A percentile compares a stretch with the other conserved stretches of the same genome.
phyloP scores from a whole-genome alignment of 1,139 yeast genomes.

The Scheffersomyces stambukii region DNA sequence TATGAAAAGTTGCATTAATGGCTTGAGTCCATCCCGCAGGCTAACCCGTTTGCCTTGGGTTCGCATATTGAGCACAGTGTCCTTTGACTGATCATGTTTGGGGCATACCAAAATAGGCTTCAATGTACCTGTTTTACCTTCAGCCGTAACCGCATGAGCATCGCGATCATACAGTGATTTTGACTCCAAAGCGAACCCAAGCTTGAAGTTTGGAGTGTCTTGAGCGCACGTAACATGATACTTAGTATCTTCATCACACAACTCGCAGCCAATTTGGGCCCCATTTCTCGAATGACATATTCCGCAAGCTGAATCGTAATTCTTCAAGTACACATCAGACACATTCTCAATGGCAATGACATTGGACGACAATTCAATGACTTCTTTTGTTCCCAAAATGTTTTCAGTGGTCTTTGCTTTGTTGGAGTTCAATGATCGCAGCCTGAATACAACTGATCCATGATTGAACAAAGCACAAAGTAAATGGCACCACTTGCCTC shows the following conservation, averaged over 20 bases:
- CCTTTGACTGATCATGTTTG: conserved; percentile 23
- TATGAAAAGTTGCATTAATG: conserved; percentile 39
- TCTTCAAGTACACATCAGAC: conserved; percentile 23
- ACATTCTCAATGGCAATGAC: conserved; percentile 26
- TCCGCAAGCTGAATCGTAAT: conserved; percentile 19
- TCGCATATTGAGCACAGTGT: conserved; percentile 16
- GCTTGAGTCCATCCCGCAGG: conserved; percentile 19
- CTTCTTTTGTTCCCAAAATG: conserved; percentile 2
- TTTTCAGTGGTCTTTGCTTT: conserved; percentile 1
- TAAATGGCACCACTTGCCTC: conserved; percentile 78
- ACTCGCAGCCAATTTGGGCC: conserved; percentile 25
- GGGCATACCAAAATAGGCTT: conserved; percentile 43
- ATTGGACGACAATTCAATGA: conserved; percentile 11
- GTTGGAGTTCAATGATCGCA: too few species aligned
- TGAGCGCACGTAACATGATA: conserved; percentile 72
- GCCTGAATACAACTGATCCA: conserved; percentile 12
- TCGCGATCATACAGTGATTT: conserved; percentile 15
- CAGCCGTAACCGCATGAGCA: conserved; percentile 20
- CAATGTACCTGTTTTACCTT: conserved; percentile 31
- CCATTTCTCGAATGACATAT: conserved; percentile 31
- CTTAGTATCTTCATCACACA: conserved; percentile 18
- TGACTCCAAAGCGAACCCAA: conserved; percentile 44
- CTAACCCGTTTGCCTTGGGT: conserved; percentile 33
- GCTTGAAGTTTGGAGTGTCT: conserved; percentile 35
- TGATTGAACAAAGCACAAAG: conserved; percentile 61